Evolutionary conservation across 257 asterid genomes (phyloP), one percentile per base, ranked within the genome.

Genomic region (Henckelia pumila): DNA sequence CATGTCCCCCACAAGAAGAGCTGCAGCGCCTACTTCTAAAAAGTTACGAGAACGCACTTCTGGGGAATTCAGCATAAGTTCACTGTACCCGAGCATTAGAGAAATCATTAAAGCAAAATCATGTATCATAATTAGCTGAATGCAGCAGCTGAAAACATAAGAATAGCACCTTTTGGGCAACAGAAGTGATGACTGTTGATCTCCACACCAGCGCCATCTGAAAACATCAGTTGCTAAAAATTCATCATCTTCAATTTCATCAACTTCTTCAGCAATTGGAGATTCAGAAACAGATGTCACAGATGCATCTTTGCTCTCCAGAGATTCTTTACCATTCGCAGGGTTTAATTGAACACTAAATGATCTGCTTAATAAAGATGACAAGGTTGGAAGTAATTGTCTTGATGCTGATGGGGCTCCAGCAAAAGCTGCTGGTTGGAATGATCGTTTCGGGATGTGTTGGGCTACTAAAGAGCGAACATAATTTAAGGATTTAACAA

Each of bases 21-120:
- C 98, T 63, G 99, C 99, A 35, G 99, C 99, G 66, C 99, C 98
- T 61, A 94, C 91, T 87, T 94, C 98, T 60, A 94, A 85, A 75
- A 94, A 89, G 82, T 89, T 88, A 79, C 80, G 95, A 68, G 87
- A 71, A 52, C 75, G 78, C 70, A 87, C 76, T 59, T 87, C 96
- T 82, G 87, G 89, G 75, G 86, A 86, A 71, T 83, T 86, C 77
- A 84, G 84, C 70, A 81, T 75, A 77, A 84, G 93, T 69, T 94
- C 95, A 25, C 99, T 94, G 96, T 73, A 81, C 72, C 73, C 71
- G 69, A 50, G 71, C 28, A 73, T 67, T 72, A 63, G 68, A 75
- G 79, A 59, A 73, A 75, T 64, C 32, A 73, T 59, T 50, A 62
- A 72, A 40, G 73, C 35, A 70, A 68, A 68, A 29, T 52, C 37